A percentile compares a stretch with the other conserved stretches of the same genome.
phyloP scores from a whole-genome alignment of 352 stramenopile genomes.

The Nothophytophthora sp. region DNA sequence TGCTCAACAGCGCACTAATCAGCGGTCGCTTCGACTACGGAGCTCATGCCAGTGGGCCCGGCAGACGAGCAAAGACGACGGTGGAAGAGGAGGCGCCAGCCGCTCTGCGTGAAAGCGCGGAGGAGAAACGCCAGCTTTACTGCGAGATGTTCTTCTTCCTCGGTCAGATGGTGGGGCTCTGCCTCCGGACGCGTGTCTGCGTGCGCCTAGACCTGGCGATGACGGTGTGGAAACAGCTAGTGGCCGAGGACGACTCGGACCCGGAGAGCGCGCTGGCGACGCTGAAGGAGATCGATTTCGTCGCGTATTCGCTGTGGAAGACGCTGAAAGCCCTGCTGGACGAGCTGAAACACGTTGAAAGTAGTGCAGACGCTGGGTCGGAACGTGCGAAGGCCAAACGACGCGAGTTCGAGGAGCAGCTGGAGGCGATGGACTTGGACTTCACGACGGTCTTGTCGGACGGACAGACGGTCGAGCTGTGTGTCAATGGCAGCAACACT shows the following conservation, averaged over 20 bases:
- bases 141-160: conserved; percentile 90
- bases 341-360: conserved; percentile 11
- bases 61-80: not conserved
- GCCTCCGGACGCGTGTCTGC: conserved; percentile 80
- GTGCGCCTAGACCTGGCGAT: conserved; percentile 72
- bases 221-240: conserved; percentile 76
- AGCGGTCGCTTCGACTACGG: not conserved
- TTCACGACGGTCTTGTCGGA: conserved; percentile 83
- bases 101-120: conserved; percentile 26
- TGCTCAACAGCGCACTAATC: conserved; percentile 63
- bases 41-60: not conserved
- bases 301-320: conserved; percentile 55
- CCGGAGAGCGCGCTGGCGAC: conserved; percentile 38
- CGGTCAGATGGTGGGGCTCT: conserved; percentile 89
- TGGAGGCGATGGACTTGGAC: conserved; percentile 64
- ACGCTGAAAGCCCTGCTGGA: conserved; percentile 35
- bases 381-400: not conserved
- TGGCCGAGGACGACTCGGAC: conserved; percentile 39
- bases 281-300: conserved; percentile 70
- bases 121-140: conserved; percentile 63
- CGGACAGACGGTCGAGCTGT: conserved; percentile 49
- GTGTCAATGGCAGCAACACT: conserved; percentile 27
- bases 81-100: not conserved
- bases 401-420: conserved; percentile 36
- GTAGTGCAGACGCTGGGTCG: not conserved